Conservation (phyloP, 306 rosid species). For the Cicer arietinum region DNA sequence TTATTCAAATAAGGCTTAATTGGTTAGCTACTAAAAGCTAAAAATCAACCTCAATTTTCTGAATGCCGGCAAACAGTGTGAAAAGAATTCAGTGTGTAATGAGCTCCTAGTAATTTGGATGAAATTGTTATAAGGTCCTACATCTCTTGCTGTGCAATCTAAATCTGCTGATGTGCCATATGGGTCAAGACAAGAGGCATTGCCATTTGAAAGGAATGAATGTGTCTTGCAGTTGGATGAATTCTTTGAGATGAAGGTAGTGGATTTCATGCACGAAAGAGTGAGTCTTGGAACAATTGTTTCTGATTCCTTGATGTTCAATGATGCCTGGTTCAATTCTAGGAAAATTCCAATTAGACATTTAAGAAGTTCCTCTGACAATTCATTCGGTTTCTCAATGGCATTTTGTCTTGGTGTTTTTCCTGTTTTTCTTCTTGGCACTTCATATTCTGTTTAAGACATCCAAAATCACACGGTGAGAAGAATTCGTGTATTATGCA, state of each 20-base stretch:
- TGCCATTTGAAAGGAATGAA: constrained; percentile 60
- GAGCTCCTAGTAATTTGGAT: constrained; percentile 73
- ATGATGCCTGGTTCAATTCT: constrained; percentile 65
- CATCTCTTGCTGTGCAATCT: constrained; percentile 61
- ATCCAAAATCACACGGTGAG: constrained; percentile 39
- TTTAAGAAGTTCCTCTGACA: constrained; percentile 79
- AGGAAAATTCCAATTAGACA: constrained; percentile 75
- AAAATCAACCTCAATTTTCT: constrained; percentile 66
- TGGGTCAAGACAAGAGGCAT: constrained; percentile 64
- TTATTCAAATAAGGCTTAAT: background rate
- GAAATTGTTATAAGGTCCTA: constrained; percentile 81
- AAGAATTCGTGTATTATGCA: too few species aligned
- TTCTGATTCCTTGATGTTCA: constrained; percentile 68
- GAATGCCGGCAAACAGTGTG: constrained; percentile 56
- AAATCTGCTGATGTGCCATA: constrained; percentile 69
- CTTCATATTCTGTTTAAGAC: constrained; percentile 52
- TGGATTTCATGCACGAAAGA: constrained; percentile 76
- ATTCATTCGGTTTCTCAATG: constrained; percentile 71
- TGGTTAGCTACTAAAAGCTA: background rate
- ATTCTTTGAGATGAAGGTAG: constrained; percentile 64
- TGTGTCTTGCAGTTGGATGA: constrained; percentile 70
- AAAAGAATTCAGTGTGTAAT: constrained; percentile 52
- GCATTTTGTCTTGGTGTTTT: constrained; percentile 54
- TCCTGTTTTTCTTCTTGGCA: constrained; percentile 58
- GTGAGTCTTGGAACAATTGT: constrained; percentile 56